Evolutionary conservation across 768 basidiomycete genomes (phyloP), one percentile per base, ranked within the genome.

Genomic region (Epithele typhae): DNA sequence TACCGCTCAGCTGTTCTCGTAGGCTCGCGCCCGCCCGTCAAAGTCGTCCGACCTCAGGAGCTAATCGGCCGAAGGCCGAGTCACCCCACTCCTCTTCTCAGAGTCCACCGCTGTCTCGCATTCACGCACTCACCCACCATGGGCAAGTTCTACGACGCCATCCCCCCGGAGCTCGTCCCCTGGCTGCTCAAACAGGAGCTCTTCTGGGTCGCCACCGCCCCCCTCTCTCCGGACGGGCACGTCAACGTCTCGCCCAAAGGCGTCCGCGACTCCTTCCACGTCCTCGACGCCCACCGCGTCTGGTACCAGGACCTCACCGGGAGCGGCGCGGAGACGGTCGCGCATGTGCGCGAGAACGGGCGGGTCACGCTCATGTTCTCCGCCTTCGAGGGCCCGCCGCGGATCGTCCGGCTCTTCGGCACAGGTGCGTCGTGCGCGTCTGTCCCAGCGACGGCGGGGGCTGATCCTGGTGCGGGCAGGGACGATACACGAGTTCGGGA

Each of bases 261-360:
- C 37, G 66, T 74, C 22, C 64, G 72, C 49, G 77, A 77, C 7
- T 76, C 76, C 3, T 84, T 88, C 57, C 82, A 82, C 54, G 59
- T 85, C 51, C 64, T 76, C 15, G 68, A 77, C 46, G 62, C 72
- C 17, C 75, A 69, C 34, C 66, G 63, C 37, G 79, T 82, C 2
- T 87, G 84, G 85, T 87, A 87, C 52, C 82, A 87, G 56, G 84
- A 87, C 59, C 68, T 84, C 37, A 80, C 78, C 17, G 85, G 85
- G 8, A 80, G 81, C 50, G 83, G 83, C 82, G 49, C 34, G 32
- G 81, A 82, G 60, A 82, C 79, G 0, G 72, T 81, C 35, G 66
- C 81, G 1, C 82, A 84, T 52, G 40, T 83, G 25, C 69, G 75
- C n/a, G 81, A 84, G 54, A 84, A 84, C 53, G 76, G 73, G 1